Base-by-base conservation (phyloP, 129 eudicot genomes). In the Calendula officinalis region DNA sequence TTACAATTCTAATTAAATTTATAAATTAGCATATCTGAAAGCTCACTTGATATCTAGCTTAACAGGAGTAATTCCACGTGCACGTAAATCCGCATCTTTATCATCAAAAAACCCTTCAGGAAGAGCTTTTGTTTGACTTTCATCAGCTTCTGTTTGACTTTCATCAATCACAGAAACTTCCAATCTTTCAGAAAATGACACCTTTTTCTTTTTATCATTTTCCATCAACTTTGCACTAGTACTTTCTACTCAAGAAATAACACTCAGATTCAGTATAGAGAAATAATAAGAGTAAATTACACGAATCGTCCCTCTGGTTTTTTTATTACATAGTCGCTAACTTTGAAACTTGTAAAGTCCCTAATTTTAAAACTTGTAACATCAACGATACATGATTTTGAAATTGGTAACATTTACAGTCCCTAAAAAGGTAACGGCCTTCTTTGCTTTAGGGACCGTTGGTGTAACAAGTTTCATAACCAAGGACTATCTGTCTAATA, bases 51-150 rank as follows among this genome's bases (percentile, higher is more conserved):
- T 83, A 77, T 91, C 96, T 54, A 79, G 78, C 82, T 91, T 91
- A 53, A 87, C 82, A 52, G 84, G 90, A 12, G 83, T 83, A 69
- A 91, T 87, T 51, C 98, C 98, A 52, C 96, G 90, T 74, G 96
- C 98, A 73, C 90, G 98, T 67, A 80, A 73, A 85, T 91, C 98
- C 69, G 96, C 94, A 68, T 81, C 91, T 76, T 87, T 91, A 79
- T 91, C 84, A 81, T 91, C 96, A 67, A 91, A 91, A 63, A 91
- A 91, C 34, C 96, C 96, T 81, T 76, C 80, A 50, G 98, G 98
- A 48, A 91, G 82, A 67, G 83, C 77, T 72, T 81, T 81, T 40
- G 48, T 77, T 70, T 82, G 90, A n/a, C 30, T 22, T 22, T 22
- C 30, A 22, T 22, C 30, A 22, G 30, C 30, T 22, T 22, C 2